Base-by-base conservation (phyloP, 106 monocot genomes). In the Vanilla planifolia region DNA sequence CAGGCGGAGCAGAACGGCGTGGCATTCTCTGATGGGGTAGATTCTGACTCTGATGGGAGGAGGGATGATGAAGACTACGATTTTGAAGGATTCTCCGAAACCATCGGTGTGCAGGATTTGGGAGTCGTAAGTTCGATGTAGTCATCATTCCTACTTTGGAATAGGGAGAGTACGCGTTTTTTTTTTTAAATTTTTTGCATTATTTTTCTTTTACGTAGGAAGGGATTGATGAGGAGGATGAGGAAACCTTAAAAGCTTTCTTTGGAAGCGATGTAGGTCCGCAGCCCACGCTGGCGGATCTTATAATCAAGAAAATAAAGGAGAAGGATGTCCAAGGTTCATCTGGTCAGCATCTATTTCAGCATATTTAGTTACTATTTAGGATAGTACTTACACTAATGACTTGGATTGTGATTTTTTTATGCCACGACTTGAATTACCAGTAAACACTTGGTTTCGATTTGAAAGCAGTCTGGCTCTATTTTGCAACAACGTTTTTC, bases 161-260 rank as follows among this genome's bases (percentile, higher is more conserved):
- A 22, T 55, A 15, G 27, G 5, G 5, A 37, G 7, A 37, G 37
- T 37, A 10, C 37, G 7, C 5, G 10, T 37, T 6, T 37, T 37
- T 6, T 37, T n/a, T 32, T 55, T 14, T 14, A 16, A 32, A 57
- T 19, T 57, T 1, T 6, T 1, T 57, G 4, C 20, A 20, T 57
- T 9, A 57, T 57, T 57, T 5, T 34, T 0, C 1, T 57, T 57
- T 20, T 21, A 9, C 10, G 10, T 65, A 98, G 96, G 55, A 75
- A 70, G 85, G 85, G 59, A 81, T 98, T 33, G 70, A 88, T 53
- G 88, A 85, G 65, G 92, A 92, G 48, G 98, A 98, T 64, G 98
- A 98, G 72, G 85, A 60, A 68, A 64, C 85, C 29, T 63, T 98
- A 66, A 79, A 76, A 2, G 71, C 77, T 10, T 98, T 98, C 63